phyloP scores from a whole-genome alignment of 2,329 filamentous ascomycete genomes.

The Fusarium napiforme region DNA sequence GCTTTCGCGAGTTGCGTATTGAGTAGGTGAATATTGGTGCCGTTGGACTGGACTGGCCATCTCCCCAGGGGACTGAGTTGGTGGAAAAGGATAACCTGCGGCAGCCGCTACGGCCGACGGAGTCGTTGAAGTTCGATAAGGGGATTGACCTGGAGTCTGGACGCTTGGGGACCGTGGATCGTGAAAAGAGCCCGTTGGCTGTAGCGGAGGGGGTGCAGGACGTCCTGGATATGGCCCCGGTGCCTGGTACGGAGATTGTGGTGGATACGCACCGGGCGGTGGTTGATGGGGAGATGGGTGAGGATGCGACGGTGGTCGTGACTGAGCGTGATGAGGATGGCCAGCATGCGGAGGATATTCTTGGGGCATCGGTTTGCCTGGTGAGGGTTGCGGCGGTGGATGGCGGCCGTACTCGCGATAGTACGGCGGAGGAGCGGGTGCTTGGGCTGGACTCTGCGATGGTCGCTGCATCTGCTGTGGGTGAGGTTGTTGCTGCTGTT shows the following conservation, averaged over 20 bases:
- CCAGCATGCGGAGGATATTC: slow-evolving; percentile 55
- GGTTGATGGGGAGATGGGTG: slow-evolving; percentile 46
- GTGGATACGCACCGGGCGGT: slow-evolving; percentile 50
- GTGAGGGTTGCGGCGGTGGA: slow-evolving; percentile 61
- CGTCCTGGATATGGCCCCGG: slow-evolving; percentile 57
- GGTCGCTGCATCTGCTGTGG: slow-evolving; percentile 56
- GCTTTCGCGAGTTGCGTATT: slow-evolving; percentile 58
- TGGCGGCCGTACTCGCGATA: slow-evolving; percentile 63
- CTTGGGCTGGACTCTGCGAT: slow-evolving; percentile 51
- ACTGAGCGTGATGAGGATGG: slow-evolving; percentile 46
- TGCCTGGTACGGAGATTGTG: slow-evolving; percentile 53
- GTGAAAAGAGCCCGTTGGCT: slow-evolving; percentile 56
- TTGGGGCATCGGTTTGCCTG: slow-evolving; percentile 56
- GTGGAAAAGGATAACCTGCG: slow-evolving; percentile 64
- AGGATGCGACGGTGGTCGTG: slow-evolving; percentile 49
- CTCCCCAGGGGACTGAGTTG: slow-evolving; percentile 54
- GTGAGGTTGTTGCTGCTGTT: slow-evolving; percentile 49
- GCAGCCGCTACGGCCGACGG: slow-evolving; percentile 54
- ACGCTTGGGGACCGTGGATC: slow-evolving; percentile 64
- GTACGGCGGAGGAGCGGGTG: slow-evolving; percentile 49
- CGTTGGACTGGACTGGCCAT: slow-evolving; percentile 63
- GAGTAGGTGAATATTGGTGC: slow-evolving; percentile 61
- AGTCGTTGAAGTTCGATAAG: slow-evolving; percentile 62
- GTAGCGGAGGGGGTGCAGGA: slow-evolving; percentile 58
- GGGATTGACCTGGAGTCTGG: slow-evolving; percentile 55